Conservation (phyloP, 1,139 yeast genomes). For the Taiozyma sp. region DNA sequence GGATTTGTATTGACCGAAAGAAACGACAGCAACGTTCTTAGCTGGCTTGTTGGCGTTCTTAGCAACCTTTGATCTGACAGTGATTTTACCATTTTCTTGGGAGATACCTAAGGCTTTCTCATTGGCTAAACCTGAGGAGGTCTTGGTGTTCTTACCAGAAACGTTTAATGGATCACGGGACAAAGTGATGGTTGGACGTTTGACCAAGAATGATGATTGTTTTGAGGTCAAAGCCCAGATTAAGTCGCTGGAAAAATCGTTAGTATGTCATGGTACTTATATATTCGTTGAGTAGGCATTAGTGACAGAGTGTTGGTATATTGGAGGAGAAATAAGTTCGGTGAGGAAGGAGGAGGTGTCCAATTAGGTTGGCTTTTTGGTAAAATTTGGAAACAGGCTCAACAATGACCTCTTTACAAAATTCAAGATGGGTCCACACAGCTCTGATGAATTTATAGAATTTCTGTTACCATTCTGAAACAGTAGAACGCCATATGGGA, state of each 20-base stretch:
- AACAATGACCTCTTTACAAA: neutral
- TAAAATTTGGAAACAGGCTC: neutral
- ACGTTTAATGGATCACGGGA: constrained; percentile 46
- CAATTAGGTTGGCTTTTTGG: too few relatives aligned
- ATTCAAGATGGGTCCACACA: neutral
- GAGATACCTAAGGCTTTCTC: constrained; percentile 41
- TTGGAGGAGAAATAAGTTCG: neutral
- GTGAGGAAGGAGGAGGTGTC: too few relatives aligned
- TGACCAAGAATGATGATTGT: constrained; percentile 40
- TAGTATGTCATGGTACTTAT: constrained; percentile 9
- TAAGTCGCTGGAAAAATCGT: constrained; percentile 31
- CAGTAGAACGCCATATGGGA: neutral
- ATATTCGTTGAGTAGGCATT: neutral
- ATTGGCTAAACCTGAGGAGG: constrained; percentile 42
- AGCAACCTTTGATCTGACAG: constrained; percentile 35
- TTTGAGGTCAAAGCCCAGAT: constrained; percentile 45
- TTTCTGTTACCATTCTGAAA: neutral
- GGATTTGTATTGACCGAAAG: constrained; percentile 37
- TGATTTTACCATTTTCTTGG: constrained; percentile 34
- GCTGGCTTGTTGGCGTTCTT: constrained; percentile 39
- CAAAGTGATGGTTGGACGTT: constrained; percentile 38
- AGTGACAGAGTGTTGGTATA: neutral
- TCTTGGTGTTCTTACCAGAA: constrained; percentile 38
- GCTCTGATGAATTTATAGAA: neutral
- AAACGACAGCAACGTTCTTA: constrained; percentile 30